Evolutionary conservation across 805 yeast species (phyloP).

Genomic region (Blastobotrys terrestris): DNA sequence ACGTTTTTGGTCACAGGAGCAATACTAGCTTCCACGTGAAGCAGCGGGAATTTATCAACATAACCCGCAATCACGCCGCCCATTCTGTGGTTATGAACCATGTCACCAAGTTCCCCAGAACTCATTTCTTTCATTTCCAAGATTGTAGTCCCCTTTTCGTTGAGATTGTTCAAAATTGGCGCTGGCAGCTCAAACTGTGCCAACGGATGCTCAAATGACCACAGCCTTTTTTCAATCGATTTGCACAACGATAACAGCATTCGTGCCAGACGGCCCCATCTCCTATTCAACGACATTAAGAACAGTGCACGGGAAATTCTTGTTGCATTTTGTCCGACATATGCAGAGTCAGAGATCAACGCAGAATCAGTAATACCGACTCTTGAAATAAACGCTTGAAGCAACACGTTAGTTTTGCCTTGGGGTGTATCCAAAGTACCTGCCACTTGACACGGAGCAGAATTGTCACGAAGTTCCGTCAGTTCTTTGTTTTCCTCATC

Average conservation of each 20-base stretch:
- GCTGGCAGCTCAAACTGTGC: slow-evolving; percentile 78
- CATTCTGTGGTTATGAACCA: slow-evolving; percentile 75
- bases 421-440: slow-evolving; percentile 68
- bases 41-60: slow-evolving; percentile 66
- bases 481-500: slow-evolving; percentile 83
- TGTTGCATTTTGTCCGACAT: slow-evolving; percentile 92
- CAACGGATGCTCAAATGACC: slow-evolving; percentile 91
- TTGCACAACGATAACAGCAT: slow-evolving; percentile 77
- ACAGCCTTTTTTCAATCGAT: slow-evolving; percentile 72
- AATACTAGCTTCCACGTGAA: slow-evolving; percentile 71
- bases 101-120: slow-evolving; percentile 74
- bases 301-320: slow-evolving; percentile 91
- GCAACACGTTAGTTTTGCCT: slow-evolving; percentile 78
- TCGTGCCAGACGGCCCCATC: slow-evolving; percentile 83
- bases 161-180: slow-evolving; percentile 48
- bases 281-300: slow-evolving; percentile 74
- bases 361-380: slow-evolving; percentile 72
- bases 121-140: slow-evolving; percentile 69
- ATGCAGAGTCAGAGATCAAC: slow-evolving; percentile 75
- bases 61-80: slow-evolving; percentile 57
- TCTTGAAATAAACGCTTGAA: slow-evolving; percentile 84
- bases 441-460: slow-evolving; percentile 73
- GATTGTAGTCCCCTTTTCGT: slow-evolving; percentile 47
- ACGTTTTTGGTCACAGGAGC: slow-evolving; percentile 86
- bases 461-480: slow-evolving; percentile 45